Conservation (phyloP, 148 eudicot genomes). For the Pouteria glomerata region DNA sequence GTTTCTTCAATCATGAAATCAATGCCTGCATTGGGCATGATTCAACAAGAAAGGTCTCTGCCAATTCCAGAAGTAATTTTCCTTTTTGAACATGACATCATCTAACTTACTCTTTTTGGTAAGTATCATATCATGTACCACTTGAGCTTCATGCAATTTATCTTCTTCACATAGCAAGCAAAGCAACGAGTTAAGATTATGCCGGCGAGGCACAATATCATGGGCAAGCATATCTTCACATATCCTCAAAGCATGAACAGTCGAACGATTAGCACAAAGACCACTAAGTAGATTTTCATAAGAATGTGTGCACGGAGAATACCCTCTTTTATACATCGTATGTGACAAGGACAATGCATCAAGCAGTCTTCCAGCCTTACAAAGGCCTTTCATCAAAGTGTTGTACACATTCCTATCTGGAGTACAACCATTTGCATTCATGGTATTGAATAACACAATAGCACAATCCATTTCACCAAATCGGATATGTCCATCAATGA, state of each 20-base stretch:
- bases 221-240: constrained; percentile 35
- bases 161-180: constrained; percentile 29
- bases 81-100: not conserved
- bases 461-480: constrained; percentile 28
- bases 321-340: constrained; percentile 40
- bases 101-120: not conserved
- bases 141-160: constrained; percentile 7
- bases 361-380: constrained; percentile 28
- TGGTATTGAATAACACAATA: constrained; percentile 27
- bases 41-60: constrained; percentile 1
- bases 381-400: constrained; percentile 35
- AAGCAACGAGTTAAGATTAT: constrained; percentile 20
- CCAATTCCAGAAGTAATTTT: not conserved
- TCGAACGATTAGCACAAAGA: constrained; percentile 25
- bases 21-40: not conserved
- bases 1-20: constrained; percentile 4
- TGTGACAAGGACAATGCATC: constrained; percentile 37
- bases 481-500: constrained; percentile 38
- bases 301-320: constrained; percentile 26
- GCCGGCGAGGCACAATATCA: constrained; percentile 24
- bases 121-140: constrained; percentile 8
- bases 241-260: constrained; percentile 23
- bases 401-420: constrained; percentile 31
- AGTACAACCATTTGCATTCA: constrained; percentile 27
- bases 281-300: constrained; percentile 30